Base-by-base conservation (phyloP, 2,329 filamentous ascomycete species). In the Phialemoniopsis sp. region DNA sequence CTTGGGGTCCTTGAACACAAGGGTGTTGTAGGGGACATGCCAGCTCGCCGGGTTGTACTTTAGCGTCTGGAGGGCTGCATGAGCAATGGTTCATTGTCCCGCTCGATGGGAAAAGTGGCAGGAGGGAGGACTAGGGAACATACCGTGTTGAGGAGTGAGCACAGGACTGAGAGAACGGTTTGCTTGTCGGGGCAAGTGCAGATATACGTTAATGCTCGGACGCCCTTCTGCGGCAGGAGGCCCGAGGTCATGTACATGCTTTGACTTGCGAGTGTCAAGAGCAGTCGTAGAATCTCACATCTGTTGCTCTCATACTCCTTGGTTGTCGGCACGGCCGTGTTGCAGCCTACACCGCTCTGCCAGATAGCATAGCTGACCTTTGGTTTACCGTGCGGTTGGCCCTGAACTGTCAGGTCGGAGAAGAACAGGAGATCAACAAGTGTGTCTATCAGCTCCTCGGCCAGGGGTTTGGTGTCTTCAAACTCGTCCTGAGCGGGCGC, bases 281-380 rank as follows among this genome's bases (percentile, higher is more conserved):
- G 75, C 41, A 98, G 70, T 16, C 91, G 80, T 52, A 97, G 64
- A 21, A 96, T 85, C 64, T 98, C 93, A 48, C 86, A 89, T 43
- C 93, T 80, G 62, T 96, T 96, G 66, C 77, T 94, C 66, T 98
- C 93, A 42, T 88, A 85, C 53, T 97, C 90, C 60, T 89, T 95
- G 38, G 84, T 96, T 4, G 89, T 91, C 9, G 84, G 84, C 51
- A 94, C 82, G 5, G 89, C 80, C 13, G 86, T 87, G 60, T 95
- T 95, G 69, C 91, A 97, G 13, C 93, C 93, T 21, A 98, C 91
- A 35, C 93, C 93, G 56, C 88, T 97, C 66, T 96, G 89, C 93
- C 93, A 98, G 58, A 98, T 97, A 39, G 89, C 85, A 63, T 93
- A 95, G 8, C 85, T 86, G 40, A 96, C 86, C 59, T 93, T 94